phyloP scores from a whole-genome alignment of 1,284 basidiomycete genomes.

The Ganoderma meredithae region DNA sequence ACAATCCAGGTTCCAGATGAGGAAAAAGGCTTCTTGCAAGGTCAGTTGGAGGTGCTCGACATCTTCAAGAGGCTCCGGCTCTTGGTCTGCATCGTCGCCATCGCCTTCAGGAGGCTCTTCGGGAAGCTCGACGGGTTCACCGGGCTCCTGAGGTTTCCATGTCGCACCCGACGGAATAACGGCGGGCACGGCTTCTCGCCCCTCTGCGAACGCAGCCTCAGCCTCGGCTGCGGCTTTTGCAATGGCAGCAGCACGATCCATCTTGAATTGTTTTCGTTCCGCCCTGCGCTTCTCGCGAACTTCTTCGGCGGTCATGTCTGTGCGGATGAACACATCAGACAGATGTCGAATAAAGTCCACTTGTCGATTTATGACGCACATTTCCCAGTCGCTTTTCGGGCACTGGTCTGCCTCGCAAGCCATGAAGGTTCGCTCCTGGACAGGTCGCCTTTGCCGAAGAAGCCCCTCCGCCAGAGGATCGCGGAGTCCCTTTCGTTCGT shows the following conservation, averaged over 20 bases:
- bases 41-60: constrained; percentile 94
- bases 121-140: constrained; percentile 16
- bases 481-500: constrained; percentile 64
- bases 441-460: constrained; percentile 97
- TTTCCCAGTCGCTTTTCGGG: constrained; percentile 59
- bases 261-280: constrained; percentile 90
- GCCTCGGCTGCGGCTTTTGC: constrained; percentile 77
- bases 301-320: constrained; percentile 86
- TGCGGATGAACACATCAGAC: background rate
- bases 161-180: constrained; percentile 79
- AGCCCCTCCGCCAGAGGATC: constrained; percentile 89
- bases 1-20: constrained; percentile 86
- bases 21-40: constrained; percentile 92
- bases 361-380: constrained; percentile 47
- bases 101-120: constrained; percentile 21
- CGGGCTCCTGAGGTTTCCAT: constrained; percentile 60
- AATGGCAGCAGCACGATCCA: constrained; percentile 85
- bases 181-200: constrained; percentile 52
- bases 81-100: constrained; percentile 41
- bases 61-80: constrained; percentile 64
- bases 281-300: constrained; percentile 84
- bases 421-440: constrained; percentile 96
- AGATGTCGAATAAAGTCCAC: background rate
- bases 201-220: constrained; percentile 74
- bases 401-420: constrained; percentile 79